Percentiles rank a stretch among this genome's conserved stretches.
phyloP scores from a whole-genome alignment of 331 rosid species.

The Pyrus hybrid region DNA sequence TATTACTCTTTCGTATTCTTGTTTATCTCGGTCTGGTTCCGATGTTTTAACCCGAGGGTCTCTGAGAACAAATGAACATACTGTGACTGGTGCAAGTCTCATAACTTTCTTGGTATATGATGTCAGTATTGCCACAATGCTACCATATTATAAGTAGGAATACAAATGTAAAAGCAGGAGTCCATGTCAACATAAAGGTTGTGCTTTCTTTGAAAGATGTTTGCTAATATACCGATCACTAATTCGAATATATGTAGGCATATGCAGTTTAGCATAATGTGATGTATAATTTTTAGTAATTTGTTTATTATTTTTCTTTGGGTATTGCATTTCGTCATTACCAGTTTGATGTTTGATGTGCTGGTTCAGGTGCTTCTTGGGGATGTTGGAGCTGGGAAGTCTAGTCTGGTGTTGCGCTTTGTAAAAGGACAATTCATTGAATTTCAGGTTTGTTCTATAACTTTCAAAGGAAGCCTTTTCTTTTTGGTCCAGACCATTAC shows the following conservation, averaged over 20 bases:
- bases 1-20: not conserved
- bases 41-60: not conserved
- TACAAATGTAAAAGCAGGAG: not conserved
- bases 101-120: not conserved
- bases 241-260: not conserved
- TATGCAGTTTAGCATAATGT: not conserved
- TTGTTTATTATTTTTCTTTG: not conserved
- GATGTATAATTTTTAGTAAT: not conserved
- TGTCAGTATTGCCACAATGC: no score
- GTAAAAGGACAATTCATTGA: conserved; percentile 93
- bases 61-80: not conserved
- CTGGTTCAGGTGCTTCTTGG: conserved; percentile 86
- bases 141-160: not conserved
- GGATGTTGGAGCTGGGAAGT: conserved; percentile 98
- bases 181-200: not conserved
- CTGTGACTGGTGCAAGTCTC: not conserved
- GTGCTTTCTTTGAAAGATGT: not conserved
- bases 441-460: conserved; percentile 59
- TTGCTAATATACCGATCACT: no score
- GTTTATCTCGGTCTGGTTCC: not conserved
- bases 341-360: not conserved
- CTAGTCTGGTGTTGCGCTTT: conserved; percentile 94
- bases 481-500: not conserved
- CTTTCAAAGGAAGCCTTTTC: not conserved
- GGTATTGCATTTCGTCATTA: not conserved